Percentiles rank a stretch among this genome's conserved stretches.
Conservation (phyloP, 768 basidiomycete genomes). For the Mycena alexandri region DNA sequence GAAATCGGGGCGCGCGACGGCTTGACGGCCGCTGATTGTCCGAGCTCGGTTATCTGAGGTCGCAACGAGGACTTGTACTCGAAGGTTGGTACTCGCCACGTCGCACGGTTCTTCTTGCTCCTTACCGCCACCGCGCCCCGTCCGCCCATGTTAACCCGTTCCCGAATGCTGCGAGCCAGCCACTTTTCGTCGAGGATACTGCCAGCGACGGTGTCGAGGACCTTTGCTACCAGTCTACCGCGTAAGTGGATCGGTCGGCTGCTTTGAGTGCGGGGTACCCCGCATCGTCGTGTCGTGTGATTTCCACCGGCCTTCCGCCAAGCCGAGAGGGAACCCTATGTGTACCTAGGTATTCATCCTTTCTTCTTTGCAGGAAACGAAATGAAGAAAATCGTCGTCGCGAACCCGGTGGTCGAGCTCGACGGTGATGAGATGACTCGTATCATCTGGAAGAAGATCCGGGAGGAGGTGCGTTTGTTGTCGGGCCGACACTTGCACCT, state of each 20-base stretch:
- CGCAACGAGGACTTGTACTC: background rate
- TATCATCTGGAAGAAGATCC: conserved; percentile 99
- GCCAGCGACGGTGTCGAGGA: conserved; percentile 5
- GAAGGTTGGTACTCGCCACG: conserved; percentile 24
- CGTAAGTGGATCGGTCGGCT: conserved; percentile 15
- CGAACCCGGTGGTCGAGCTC: conserved; percentile 93
- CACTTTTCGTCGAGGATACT: conserved; percentile 9
- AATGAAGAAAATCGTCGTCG: conserved; percentile 77
- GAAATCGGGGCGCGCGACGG: too few relatives aligned
- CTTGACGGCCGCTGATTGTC: too few relatives aligned
- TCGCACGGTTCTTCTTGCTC: background rate
- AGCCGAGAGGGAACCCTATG: background rate
- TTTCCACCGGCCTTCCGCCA: conserved; percentile 7
- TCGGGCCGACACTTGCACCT: background rate
- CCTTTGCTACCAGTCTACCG: conserved; percentile 24
- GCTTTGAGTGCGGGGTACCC: background rate
- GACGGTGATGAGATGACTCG: conserved; percentile 99
- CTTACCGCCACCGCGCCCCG: conserved; percentile 19
- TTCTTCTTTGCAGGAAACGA: conserved; percentile 35
- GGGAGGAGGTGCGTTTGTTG: conserved; percentile 80
- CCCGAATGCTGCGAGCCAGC: conserved; percentile 31
- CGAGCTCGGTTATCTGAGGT: too few relatives aligned
- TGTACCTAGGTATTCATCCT: too few relatives aligned
- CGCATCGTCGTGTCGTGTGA: background rate
- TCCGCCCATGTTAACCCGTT: conserved; percentile 23